Evolutionary conservation across 257 asterid genomes (phyloP), one percentile per base, ranked within the genome.

Genomic region (Solanum pinnatisectum): DNA sequence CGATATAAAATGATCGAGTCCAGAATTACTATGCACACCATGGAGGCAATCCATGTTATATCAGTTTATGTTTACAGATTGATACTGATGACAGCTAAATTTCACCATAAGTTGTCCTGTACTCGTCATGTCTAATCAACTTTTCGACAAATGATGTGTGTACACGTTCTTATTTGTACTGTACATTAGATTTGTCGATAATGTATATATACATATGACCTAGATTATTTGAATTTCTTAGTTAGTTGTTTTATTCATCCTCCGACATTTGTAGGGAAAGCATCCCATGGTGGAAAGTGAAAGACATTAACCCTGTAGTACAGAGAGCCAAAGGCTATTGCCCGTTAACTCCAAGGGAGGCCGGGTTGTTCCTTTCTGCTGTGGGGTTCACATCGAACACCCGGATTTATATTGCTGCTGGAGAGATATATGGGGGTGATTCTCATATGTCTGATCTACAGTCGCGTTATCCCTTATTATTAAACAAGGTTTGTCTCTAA

Each of bases 261-360:
- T 36, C 44, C 86, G 68, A 46, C 32, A 85, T 85, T 87, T 88
- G 76, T 87, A 96, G 98, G 90, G 98, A 95, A 89, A 94, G 93
- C 84, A 95, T 96, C 11, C 90, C 95, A 9, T 94, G 98, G 98
- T 96, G 99, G 98, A 96, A 96, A 92, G 97, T 94, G 79, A 95
- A 96, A 91, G 96, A 96, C 49, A 96, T 96, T 59, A 98, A 96
- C 89, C 96, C 98, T n/a, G 72, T 86, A 84, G 97, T 94, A 72
- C 98, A 95, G 91, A 94, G 98, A 92, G 89, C 93, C 86, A 96
- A 91, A 92, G 99, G 99, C 52, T 93, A 90, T 89, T 96, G 99
- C 89, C 98, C 99, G 2, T 88, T 93, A 63, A 95, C 98, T 60
- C 98, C 99, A 5, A 92, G 90, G 84, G 99, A 95, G 90, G 98